Evolutionary conservation across 768 basidiomycete genomes (phyloP).

Genomic region (Pleurotus eryngii): DNA sequence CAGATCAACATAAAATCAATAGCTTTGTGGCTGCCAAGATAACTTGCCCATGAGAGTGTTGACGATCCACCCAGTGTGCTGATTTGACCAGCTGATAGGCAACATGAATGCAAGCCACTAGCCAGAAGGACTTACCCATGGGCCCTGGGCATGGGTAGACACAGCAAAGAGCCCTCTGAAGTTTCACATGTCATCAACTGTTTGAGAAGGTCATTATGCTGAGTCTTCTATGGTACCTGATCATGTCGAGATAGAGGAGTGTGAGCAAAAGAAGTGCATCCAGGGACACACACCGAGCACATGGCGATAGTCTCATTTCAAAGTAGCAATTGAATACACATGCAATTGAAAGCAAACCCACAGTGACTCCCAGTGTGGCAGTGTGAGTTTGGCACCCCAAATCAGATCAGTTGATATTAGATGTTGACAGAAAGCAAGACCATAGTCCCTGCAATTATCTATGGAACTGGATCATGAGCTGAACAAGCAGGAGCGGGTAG

Average conservation of each 20-base stretch:
- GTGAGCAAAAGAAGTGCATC: background rate
- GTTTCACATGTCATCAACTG: too few relatives aligned
- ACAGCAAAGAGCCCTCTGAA: background rate
- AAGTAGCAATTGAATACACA: background rate
- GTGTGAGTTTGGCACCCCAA: background rate
- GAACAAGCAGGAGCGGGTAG: background rate
- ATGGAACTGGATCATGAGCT: background rate
- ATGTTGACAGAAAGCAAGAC: background rate
- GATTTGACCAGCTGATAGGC: background rate
- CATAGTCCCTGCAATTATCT: background rate
- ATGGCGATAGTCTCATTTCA: conserved; percentile 1
- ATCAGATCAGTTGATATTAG: background rate
- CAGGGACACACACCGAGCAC: background rate
- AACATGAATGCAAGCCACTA: background rate
- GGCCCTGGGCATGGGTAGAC: background rate
- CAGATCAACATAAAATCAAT: background rate
- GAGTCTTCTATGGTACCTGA: background rate
- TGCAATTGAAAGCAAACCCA: background rate
- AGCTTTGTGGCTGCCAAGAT: too few relatives aligned
- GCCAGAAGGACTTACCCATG: background rate
- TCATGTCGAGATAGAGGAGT: background rate
- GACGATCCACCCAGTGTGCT: too few relatives aligned
- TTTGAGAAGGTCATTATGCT: background rate
- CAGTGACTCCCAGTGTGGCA: background rate
- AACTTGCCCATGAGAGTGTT: too few relatives aligned